phyloP scores from a whole-genome alignment of 129 eudicot genomes.

The Dittrichia graveolens region DNA sequence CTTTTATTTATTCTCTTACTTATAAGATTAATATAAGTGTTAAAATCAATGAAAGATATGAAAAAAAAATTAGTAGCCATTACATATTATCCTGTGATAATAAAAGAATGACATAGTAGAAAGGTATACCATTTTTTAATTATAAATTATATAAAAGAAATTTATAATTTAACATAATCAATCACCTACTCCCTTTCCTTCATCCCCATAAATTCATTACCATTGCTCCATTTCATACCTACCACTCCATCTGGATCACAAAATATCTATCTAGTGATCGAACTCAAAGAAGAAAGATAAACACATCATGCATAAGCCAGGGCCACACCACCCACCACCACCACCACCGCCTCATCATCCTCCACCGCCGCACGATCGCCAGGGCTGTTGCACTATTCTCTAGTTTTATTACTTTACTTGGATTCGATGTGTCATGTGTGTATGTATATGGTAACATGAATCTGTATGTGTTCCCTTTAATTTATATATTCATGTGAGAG shows the following conservation, averaged over 20 bases:
- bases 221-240: background rate
- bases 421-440: background rate
- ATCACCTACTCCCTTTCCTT: no score
- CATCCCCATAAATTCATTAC: background rate
- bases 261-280: background rate
- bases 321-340: background rate
- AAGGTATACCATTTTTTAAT: no score
- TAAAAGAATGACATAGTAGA: no score
- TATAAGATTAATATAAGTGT: no score
- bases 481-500: no score
- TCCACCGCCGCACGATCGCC: background rate
- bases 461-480: background rate
- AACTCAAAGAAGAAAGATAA: background rate
- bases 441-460: background rate
- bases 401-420: no score
- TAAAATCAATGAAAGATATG: no score
- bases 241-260: background rate
- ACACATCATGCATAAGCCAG: conserved; percentile 3
- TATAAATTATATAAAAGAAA: no score
- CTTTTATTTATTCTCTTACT: no score
- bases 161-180: no score
- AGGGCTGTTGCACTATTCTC: background rate
- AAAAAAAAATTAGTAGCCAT: no score
- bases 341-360: background rate
- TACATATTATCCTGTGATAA: no score